Percentiles rank a stretch among this genome's conserved stretches.
Conservation (phyloP, 192 early-diverging fungal genomes). For the Dimargaris cristalligena region DNA sequence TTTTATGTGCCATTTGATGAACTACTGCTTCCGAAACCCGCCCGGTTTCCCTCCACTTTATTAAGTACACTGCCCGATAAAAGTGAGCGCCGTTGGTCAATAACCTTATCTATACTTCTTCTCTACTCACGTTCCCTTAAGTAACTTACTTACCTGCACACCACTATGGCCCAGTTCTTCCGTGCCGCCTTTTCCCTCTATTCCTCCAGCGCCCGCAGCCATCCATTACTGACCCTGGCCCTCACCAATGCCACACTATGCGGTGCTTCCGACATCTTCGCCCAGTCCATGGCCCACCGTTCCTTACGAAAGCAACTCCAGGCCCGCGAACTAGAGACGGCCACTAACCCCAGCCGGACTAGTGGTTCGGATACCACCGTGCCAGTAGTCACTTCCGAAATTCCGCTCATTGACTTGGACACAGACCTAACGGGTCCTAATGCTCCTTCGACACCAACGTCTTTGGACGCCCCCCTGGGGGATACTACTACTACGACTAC, state of each 20-base stretch:
- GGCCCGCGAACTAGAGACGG: not conserved
- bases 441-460: no score
- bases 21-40: no score
- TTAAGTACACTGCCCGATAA: no score
- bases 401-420: not conserved
- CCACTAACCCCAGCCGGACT: not conserved
- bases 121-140: no score
- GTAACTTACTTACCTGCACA: not conserved
- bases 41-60: no score
- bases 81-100: no score
- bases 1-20: no score
- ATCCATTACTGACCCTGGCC: conserved; percentile 45
- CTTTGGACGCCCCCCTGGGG: not conserved
- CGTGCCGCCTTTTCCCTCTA: not conserved
- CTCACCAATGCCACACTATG: conserved; percentile 48
- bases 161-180: conserved; percentile 2
- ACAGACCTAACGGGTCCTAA: conserved; percentile 1
- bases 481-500: not conserved
- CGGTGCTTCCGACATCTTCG: conserved; percentile 40
- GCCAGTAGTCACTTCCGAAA: conserved; percentile 9
- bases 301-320: conserved; percentile 11
- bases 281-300: conserved; percentile 33
- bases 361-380: not conserved
- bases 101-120: not conserved
- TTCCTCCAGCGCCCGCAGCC: conserved; percentile 18